Base-by-base conservation (phyloP, 2,329 filamentous ascomycete species). In the Epichloe brachyelytri region DNA sequence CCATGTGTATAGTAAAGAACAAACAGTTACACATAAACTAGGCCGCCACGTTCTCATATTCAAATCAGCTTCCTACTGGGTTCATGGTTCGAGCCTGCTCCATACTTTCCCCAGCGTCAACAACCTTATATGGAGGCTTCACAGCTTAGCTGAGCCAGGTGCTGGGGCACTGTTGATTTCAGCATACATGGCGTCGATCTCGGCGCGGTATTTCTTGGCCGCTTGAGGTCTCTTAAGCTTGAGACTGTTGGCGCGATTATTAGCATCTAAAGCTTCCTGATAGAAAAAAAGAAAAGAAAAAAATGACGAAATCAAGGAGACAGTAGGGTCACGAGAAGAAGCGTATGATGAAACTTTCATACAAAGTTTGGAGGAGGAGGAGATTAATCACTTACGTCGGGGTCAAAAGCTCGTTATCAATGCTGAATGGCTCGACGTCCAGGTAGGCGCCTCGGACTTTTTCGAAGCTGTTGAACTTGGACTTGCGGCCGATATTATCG, bases 381-480 rank as follows among this genome's bases (percentile, higher is more conserved):
- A 8, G 5, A 19, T 4, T 4, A 11, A 7, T 6, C 17, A 80
- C 85, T 81, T 78, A 91, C 86, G 88, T 94, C 20, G 88, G 87
- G 19, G 87, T 93, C 63, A 90, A 71, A 47, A 96, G 75, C 68
- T 95, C 86, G 64, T 98, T 98, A 48, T 95, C 90, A 57, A 97
- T 82, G 1, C 82, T 87, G 61, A 98, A 97, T 2, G 93, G 93
- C 53, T 98, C 93, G 14, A 96, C 60, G 60, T 85, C 83, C 58
- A 98, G 70, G 55, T 84, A 69, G 51, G 85, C 76, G 58, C 83
- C 86, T 65, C 78, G 80, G 45, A 97, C 83, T 56, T 81, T 80
- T 75, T 98, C 93, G 60, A 86, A 97, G 58, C 83, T 87, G 64
- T 95, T 93, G 68, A 98, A 90, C 71, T 93, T 95, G 67, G 86